Percentiles rank a stretch among this genome's conserved stretches.
These are phyloP conservation scores for Camellia oleifera DNA, from an alignment of 179 eudicot genomes.

Conservation along the genomic window DNA sequence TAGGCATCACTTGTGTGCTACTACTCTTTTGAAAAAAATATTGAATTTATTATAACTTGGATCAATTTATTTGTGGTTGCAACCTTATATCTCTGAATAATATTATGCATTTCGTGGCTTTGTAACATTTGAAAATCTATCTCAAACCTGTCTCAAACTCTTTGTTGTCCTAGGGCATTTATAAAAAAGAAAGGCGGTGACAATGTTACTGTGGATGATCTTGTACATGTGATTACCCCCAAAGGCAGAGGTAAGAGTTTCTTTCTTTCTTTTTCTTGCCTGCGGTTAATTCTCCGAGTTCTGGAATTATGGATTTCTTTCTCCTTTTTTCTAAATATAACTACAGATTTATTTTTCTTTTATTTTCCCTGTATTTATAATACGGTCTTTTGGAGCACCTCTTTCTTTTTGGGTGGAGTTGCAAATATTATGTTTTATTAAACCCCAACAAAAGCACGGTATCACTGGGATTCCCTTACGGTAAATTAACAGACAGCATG, in stretches of 20 bases:
- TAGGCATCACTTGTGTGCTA: no score
- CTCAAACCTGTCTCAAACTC: not conserved
- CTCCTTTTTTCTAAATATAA: not conserved
- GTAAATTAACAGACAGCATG: not conserved
- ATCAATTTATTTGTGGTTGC: not conserved
- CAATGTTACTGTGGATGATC: conserved; percentile 83
- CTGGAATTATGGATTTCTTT: not conserved
- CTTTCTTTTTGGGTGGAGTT: not conserved
- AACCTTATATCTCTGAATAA: not conserved
- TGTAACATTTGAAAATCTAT: not conserved
- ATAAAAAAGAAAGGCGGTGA: conserved; percentile 73
- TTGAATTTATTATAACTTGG: not conserved
- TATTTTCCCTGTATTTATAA: conserved; percentile 2
- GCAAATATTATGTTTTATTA: not conserved
- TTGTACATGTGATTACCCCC: conserved; percentile 65
- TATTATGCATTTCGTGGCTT: not conserved
- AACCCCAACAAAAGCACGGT: not conserved
- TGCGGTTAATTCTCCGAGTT: not conserved
- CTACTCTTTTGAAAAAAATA: not conserved
- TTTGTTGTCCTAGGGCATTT: conserved; percentile 39
- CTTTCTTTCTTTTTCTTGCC: not conserved
- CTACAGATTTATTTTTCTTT: not conserved
- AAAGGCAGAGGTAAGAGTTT: conserved; percentile 69
- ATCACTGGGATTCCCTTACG: not conserved
- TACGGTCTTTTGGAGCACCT: not conserved